Percentiles rank a stretch among this genome's conserved stretches.
Evolutionary conservation across 2,329 filamentous ascomycete genomes (phyloP).

Genomic region (Fusarium hainanense): DNA sequence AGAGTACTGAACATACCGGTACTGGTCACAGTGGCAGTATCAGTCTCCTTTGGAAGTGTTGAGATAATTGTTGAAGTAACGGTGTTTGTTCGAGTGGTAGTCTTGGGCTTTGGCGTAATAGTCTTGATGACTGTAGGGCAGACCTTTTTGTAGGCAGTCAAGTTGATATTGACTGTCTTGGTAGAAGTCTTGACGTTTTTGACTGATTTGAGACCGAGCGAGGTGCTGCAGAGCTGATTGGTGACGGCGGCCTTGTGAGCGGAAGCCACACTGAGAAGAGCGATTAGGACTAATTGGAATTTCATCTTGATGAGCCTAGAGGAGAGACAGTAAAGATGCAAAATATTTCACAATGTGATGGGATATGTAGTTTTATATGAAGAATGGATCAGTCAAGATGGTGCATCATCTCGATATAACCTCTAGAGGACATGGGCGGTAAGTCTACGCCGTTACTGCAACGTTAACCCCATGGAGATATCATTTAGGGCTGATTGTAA

Average conservation of each 20-base stretch:
- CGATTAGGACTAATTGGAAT: rapidly evolving
- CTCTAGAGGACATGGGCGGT: background rate
- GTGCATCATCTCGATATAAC: background rate
- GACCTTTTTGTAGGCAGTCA: background rate
- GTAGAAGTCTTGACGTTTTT: background rate
- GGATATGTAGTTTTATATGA: too few relatives aligned
- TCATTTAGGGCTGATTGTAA: background rate
- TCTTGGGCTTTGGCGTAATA: background rate
- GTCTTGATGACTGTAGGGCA: background rate
- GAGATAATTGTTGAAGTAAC: background rate
- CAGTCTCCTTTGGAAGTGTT: background rate
- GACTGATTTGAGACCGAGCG: background rate
- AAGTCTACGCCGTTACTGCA: background rate
- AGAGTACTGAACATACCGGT: background rate
- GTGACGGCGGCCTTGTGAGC: rapidly evolving
- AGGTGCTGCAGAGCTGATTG: background rate
- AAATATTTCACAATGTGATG: too few relatives aligned
- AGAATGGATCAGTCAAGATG: too few relatives aligned
- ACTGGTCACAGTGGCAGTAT: background rate
- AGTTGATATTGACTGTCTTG: background rate
- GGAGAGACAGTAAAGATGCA: too few relatives aligned
- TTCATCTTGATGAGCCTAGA: too few relatives aligned
- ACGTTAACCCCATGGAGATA: background rate
- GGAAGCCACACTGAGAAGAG: rapidly evolving
- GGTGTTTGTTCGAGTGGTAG: background rate